Evolutionary conservation across 257 asterid genomes (phyloP).

Genomic region (Orobanche coerulescens): DNA sequence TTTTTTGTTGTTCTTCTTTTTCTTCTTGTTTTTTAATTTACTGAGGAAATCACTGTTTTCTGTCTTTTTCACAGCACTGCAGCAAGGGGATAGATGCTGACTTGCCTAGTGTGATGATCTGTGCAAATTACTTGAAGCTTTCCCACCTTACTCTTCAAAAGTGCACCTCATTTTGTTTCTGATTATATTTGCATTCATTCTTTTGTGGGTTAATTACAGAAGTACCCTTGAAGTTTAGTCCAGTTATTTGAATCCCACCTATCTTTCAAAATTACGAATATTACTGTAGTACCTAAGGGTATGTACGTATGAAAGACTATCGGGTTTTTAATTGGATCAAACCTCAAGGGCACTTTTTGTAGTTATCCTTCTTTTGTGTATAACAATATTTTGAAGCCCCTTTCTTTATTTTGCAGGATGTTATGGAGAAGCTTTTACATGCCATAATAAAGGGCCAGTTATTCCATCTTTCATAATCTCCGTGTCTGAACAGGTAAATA

Average conservation of each 20-base stretch:
- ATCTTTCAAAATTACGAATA: no score
- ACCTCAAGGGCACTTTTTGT: no score
- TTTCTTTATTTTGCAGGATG: neutral
- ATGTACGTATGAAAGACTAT: no score
- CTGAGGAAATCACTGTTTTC: neutral
- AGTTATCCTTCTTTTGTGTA: no score
- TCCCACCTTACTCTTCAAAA: slow-evolving; percentile 91
- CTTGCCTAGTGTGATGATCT: slow-evolving; percentile 96
- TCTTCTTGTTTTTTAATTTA: neutral
- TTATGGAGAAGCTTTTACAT: neutral
- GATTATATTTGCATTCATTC: neutral
- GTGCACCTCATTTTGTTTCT: slow-evolving; percentile 25
- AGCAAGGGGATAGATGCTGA: slow-evolving; percentile 51
- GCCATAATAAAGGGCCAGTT: neutral
- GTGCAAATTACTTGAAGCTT: slow-evolving; percentile 88
- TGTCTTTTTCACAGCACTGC: slow-evolving; percentile 52
- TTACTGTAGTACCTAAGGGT: no score
- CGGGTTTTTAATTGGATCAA: no score
- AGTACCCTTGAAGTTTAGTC: no score
- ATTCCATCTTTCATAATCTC: neutral
- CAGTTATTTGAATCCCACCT: no score
- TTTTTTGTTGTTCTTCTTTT: no score
- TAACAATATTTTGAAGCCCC: neutral
- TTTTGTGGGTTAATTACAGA: no score
- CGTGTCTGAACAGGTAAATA: neutral